phyloP scores from a whole-genome alignment of 495 filamentous ascomycete genomes.

The Letharia columbiana region DNA sequence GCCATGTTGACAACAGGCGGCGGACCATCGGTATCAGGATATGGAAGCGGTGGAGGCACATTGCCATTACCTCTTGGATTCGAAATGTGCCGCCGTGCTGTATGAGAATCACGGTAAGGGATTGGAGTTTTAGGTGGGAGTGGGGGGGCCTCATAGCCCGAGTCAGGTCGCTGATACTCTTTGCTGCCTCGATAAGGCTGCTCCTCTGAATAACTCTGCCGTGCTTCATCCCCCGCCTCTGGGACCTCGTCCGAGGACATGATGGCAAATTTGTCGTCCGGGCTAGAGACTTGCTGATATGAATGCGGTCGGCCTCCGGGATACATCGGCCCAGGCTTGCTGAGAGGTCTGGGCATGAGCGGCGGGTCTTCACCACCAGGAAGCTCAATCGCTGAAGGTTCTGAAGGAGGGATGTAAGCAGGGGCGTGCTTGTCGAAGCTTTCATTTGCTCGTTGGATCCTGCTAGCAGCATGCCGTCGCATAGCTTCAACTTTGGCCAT shows the following conservation, averaged over 20 bases:
- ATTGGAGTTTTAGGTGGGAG: constrained; percentile 81
- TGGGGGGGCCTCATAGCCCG: constrained; percentile 53
- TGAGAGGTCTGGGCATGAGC: constrained; percentile 30
- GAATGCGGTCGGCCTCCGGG: constrained; percentile 22
- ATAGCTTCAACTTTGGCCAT: constrained; percentile 74
- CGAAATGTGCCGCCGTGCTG: constrained; percentile 29
- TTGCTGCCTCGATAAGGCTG: constrained; percentile 34
- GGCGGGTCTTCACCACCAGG: constrained; percentile 49
- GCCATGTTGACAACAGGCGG: constrained; percentile 76
- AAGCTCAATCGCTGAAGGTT: constrained; percentile 52
- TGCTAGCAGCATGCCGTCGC: constrained; percentile 30
- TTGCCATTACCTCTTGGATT: constrained; percentile 32
- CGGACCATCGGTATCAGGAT: constrained; percentile 72
- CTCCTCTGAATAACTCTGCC: constrained; percentile 37
- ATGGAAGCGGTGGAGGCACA: constrained; percentile 47
- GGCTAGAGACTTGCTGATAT: constrained; percentile 26
- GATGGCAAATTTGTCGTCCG: constrained; percentile 55
- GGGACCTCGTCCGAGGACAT: constrained; percentile 49
- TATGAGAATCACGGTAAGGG: constrained; percentile 38
- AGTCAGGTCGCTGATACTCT: constrained; percentile 29
- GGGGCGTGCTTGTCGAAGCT: constrained; percentile 21
- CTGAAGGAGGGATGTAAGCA: constrained; percentile 33
- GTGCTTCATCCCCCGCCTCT: constrained; percentile 28
- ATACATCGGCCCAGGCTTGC: constrained; percentile 25
- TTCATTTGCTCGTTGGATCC: constrained; percentile 20